These are phyloP conservation scores for Tilletia horrida DNA, from an alignment of 1,284 basidiomycete genomes.

Conservation along the genomic window DNA sequence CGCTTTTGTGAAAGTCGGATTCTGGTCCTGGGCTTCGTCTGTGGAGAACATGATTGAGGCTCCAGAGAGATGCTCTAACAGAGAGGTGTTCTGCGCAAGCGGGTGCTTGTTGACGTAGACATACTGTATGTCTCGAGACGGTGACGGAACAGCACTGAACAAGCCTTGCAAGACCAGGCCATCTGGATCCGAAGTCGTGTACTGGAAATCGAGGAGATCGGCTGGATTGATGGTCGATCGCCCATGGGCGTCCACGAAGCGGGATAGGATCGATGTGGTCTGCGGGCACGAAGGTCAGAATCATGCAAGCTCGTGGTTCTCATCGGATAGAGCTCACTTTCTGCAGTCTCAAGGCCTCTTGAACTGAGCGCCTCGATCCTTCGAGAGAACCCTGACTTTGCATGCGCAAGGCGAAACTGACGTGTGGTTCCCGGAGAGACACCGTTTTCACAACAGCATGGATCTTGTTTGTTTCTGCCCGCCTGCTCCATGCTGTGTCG, in stretches of 20 bases:
- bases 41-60: too few relatives aligned
- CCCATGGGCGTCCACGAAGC: not conserved
- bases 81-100: not conserved
- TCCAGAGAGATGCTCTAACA: not conserved
- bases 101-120: conserved; percentile 1
- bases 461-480: not conserved
- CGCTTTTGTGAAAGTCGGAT: too few relatives aligned
- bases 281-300: not conserved
- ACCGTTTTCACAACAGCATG: not conserved
- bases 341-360: not conserved
- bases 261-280: not conserved
- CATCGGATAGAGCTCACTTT: not conserved
- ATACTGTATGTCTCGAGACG: not conserved
- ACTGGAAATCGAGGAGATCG: not conserved
- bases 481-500: not conserved
- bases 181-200: not conserved
- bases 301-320: not conserved
- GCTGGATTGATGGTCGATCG: not conserved
- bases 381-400: not conserved
- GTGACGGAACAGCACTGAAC: not conserved
- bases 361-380: not conserved
- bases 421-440: conserved; percentile 9
- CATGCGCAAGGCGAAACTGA: not conserved
- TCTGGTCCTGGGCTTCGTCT: too few relatives aligned
- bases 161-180: not conserved